phyloP scores from a whole-genome alignment of 805 yeast genomes.

The Kodamaea sagamina region DNA sequence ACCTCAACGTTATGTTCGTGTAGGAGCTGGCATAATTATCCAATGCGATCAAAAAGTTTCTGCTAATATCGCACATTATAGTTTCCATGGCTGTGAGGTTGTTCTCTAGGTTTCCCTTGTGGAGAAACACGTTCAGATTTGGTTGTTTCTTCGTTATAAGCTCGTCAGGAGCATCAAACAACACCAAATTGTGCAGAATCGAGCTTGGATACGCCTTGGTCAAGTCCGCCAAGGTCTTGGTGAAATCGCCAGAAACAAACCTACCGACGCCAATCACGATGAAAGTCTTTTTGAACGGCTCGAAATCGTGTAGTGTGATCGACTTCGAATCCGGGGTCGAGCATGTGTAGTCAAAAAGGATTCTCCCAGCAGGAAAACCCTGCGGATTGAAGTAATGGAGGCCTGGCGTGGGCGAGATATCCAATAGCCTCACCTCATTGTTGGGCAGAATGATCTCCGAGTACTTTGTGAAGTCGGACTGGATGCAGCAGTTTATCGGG shows the following conservation, averaged over 20 bases:
- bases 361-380: conserved; percentile 75
- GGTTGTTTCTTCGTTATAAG: conserved; percentile 17
- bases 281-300: conserved; percentile 81
- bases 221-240: conserved; percentile 39
- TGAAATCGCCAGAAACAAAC: conserved; percentile 21
- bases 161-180: conserved; percentile 50
- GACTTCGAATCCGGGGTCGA: conserved; percentile 54
- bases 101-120: conserved; percentile 27
- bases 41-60: conserved; percentile 61
- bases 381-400: conserved; percentile 72
- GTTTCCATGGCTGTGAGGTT: conserved; percentile 51
- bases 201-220: conserved; percentile 51
- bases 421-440: conserved; percentile 70
- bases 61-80: conserved; percentile 69
- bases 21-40: conserved; percentile 72
- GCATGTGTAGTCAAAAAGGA: conserved; percentile 58
- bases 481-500: conserved; percentile 57
- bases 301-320: conserved; percentile 78
- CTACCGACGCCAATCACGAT: conserved; percentile 52
- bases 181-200: conserved; percentile 54
- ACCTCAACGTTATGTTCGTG: conserved; percentile 75
- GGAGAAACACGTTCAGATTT: conserved; percentile 25
- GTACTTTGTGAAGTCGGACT: conserved; percentile 44
- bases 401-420: conserved; percentile 62
- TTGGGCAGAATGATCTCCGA: conserved; percentile 45